Percentiles rank a stretch among this genome's conserved stretches.
Conservation (phyloP, 768 basidiomycete species). For the Hirschioporus abietinus region DNA sequence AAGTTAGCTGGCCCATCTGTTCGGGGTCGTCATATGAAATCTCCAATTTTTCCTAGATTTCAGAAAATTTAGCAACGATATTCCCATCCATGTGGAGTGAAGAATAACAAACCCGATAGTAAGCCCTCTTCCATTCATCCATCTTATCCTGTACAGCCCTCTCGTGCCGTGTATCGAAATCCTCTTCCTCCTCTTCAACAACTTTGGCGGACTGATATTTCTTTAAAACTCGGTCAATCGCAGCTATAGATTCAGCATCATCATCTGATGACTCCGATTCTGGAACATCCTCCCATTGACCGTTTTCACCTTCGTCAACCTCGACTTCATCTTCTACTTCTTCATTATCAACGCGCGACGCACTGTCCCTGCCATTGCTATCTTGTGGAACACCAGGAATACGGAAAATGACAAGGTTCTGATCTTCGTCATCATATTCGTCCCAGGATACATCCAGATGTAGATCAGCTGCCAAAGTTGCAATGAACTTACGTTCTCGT, state of each 20-base stretch:
- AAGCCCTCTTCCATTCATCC: conserved; percentile 86
- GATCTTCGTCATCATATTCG: conserved; percentile 81
- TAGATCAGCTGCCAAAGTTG: conserved; percentile 67
- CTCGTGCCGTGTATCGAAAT: conserved; percentile 78
- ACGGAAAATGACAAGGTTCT: conserved; percentile 66
- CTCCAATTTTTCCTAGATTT: conserved; percentile 72
- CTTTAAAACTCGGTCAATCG: conserved; percentile 74
- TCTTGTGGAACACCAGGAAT: conserved; percentile 44
- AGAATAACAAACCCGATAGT: conserved; percentile 66
- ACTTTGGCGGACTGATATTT: conserved; percentile 89
- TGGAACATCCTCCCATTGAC: conserved; percentile 34
- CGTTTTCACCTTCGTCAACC: conserved; percentile 50
- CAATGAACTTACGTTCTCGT: conserved; percentile 75
- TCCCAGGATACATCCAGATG: conserved; percentile 87
- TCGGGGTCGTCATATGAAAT: conserved; percentile 69
- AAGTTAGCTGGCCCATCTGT: conserved; percentile 65
- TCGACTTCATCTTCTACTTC: conserved; percentile 32
- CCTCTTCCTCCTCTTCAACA: conserved; percentile 61
- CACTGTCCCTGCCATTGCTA: conserved; percentile 20
- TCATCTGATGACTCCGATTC: conserved; percentile 40
- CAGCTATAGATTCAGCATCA: conserved; percentile 65
- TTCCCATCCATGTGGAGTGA: not conserved
- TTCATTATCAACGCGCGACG: conserved; percentile 29
- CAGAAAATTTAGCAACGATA: conserved; percentile 13
- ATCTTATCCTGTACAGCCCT: conserved; percentile 73